A percentile compares a stretch with the other conserved stretches of the same genome.
Evolutionary conservation across 768 basidiomycete species (phyloP).

Genomic region (Tylopilus sp.): DNA sequence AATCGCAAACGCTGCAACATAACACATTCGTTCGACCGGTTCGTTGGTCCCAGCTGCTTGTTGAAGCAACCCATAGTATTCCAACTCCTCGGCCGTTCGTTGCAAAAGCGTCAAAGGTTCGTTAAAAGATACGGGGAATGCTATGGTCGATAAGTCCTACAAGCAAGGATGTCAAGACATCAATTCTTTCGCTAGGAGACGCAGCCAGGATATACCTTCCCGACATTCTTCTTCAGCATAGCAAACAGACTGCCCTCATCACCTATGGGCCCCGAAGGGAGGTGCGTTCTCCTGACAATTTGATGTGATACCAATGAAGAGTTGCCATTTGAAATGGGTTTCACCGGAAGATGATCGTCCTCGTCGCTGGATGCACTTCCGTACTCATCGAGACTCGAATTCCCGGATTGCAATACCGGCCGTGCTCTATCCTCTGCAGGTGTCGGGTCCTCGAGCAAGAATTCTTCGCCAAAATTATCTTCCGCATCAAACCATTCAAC

Average conservation of each 20-base stretch:
- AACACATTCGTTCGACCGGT: slow-evolving; percentile 65
- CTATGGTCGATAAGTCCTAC: slow-evolving; percentile 78
- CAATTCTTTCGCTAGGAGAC: not conserved
- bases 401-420: slow-evolving; percentile 38
- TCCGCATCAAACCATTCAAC: slow-evolving; percentile 78
- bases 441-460: slow-evolving; percentile 50
- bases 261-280: slow-evolving; percentile 58
- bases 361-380: slow-evolving; percentile 49
- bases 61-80: slow-evolving; percentile 68
- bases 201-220: slow-evolving; percentile 52
- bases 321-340: slow-evolving; percentile 3
- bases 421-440: slow-evolving; percentile 39
- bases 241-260: slow-evolving; percentile 84
- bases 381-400: slow-evolving; percentile 37
- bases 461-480: slow-evolving; percentile 52
- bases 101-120: slow-evolving; percentile 84
- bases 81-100: slow-evolving; percentile 77
- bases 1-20: slow-evolving; percentile 80
- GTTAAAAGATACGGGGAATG: slow-evolving; percentile 88
- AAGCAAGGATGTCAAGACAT: slow-evolving; percentile 1
- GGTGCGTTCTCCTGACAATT: slow-evolving; percentile 48
- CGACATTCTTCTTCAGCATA: slow-evolving; percentile 84
- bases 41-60: slow-evolving; percentile 59
- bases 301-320: slow-evolving; percentile 16
- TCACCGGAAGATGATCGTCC: slow-evolving; percentile 27